Percentiles rank a stretch among this genome's conserved stretches.
Conservation (phyloP, 2,329 filamentous ascomycete species). For the Botrytis aclada region DNA sequence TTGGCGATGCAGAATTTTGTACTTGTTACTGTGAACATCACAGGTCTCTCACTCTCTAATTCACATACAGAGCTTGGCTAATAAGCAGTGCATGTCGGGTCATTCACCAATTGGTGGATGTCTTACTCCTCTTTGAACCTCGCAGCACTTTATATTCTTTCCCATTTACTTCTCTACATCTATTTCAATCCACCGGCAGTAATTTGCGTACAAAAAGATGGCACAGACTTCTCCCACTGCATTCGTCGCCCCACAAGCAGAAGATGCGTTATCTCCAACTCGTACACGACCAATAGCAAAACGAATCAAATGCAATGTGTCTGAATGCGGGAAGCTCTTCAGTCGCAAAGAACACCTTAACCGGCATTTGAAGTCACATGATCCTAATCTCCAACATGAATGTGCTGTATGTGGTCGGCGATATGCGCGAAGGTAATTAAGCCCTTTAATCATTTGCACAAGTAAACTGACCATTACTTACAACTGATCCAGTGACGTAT, state of each 20-base stretch:
- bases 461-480: background rate
- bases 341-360: slow-evolving; percentile 33
- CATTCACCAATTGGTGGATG: background rate
- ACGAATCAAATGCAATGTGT: slow-evolving; percentile 22
- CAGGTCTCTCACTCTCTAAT: background rate
- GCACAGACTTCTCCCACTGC: slow-evolving; percentile 3
- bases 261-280: background rate
- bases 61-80: background rate
- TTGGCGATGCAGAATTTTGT: background rate
- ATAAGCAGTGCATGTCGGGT: background rate
- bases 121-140: slow-evolving; percentile 1
- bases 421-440: slow-evolving; percentile 29
- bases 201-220: slow-evolving; percentile 1
- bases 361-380: slow-evolving; percentile 31
- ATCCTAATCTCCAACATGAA: slow-evolving; percentile 20
- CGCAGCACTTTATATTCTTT: background rate
- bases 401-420: slow-evolving; percentile 29
- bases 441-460: background rate
- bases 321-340: slow-evolving; percentile 30
- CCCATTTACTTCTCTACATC: background rate
- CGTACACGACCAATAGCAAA: background rate
- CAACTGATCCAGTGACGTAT: slow-evolving; percentile 24
- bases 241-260: background rate
- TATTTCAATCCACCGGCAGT: slow-evolving; percentile 12
- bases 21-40: background rate